Evolutionary conservation across 192 early-diverging fungal genomes (phyloP), one percentile per base, ranked within the genome.

Genomic region (Gaertneriomyces semiglobifer): DNA sequence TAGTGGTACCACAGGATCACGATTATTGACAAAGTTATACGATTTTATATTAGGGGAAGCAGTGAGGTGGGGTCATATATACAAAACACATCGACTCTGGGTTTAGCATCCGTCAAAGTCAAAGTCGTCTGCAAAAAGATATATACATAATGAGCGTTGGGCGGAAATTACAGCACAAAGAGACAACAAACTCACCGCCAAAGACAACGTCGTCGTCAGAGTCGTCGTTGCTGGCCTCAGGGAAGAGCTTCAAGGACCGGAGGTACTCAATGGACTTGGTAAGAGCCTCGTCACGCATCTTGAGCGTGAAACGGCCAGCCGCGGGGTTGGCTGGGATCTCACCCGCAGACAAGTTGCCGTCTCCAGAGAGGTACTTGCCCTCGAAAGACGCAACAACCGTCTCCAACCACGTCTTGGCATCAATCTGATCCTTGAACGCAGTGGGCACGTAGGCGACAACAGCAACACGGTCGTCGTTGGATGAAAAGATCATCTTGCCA

Each of bases 401-500:
- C 55, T 56, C 40, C 18, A 66, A 40, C 65, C 65, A 66, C 12
- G 16, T 55, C 65, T 66, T 66, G 54, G 65, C 65, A 44, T 66
- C 55, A 40, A 66, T 58, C 59, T 61, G 41, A n/a, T 66, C 65
- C 53, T 56, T 66, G 42, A 46, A n/a, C 6, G 54, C 40, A 53
- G 56, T 55, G 41, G 65, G 65, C 6, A 66, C 65, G 55, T 66
- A 53, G 55, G 65, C 65, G 44, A 66, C 65, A 33, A 66, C 41
- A n/a, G 65, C 65, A 38, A 66, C 65, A n/a, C 65, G 65, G 39
- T 57, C 54, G 42, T 66, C 65, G n/a, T 14, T 45, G 53, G 43
- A 44, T 14, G 65, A 66, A 44, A 66, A 66, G 43, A 66, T 66
- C 65, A 66, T 66, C 65, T 66, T 66, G 53, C 65, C 65, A 66